These are phyloP conservation scores for Hyphopichia wangnamkhiaoensis DNA, from an alignment of 1,139 yeast genomes.

Conservation along the genomic window DNA sequence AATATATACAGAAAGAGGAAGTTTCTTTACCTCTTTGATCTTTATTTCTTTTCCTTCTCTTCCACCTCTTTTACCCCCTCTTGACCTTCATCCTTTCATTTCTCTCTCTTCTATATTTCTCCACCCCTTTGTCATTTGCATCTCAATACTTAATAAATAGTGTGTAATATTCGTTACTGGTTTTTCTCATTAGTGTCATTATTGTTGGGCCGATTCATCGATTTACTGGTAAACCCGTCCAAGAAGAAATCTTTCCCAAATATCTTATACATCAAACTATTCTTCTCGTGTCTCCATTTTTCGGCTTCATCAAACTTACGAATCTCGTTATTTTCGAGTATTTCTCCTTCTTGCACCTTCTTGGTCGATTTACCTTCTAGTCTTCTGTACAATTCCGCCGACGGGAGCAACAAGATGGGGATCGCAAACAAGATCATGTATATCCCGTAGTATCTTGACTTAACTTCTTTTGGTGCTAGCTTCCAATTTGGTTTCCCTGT, in stretches of 20 bases:
- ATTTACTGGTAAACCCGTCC: conserved; percentile 49
- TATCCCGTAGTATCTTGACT: conserved; percentile 40
- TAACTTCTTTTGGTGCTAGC: conserved; percentile 44
- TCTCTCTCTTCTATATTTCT: not conserved
- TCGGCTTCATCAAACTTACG: conserved; percentile 42
- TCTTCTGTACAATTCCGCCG: conserved; percentile 38
- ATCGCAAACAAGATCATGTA: conserved; percentile 41
- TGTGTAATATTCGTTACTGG: not conserved
- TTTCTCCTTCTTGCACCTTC: conserved; percentile 44
- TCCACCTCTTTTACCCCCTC: not conserved
- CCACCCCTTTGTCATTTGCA: not conserved
- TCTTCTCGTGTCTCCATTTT: conserved; percentile 41
- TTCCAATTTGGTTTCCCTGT: conserved; percentile 50
- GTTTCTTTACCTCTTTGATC: not conserved
- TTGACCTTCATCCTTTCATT: not conserved
- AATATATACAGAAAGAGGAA: not conserved
- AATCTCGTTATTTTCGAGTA: conserved; percentile 32
- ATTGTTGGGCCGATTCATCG: conserved; percentile 29
- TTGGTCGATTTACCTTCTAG: conserved; percentile 46
- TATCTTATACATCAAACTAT: conserved; percentile 38
- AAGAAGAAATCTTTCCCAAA: conserved; percentile 48
- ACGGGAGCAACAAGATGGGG: conserved; percentile 37
- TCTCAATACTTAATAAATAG: not conserved
- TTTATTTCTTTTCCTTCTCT: too few relatives aligned
- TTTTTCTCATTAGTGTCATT: conserved; percentile 5